Conservation (phyloP, 805 yeast species). For the Candida silvatica region DNA sequence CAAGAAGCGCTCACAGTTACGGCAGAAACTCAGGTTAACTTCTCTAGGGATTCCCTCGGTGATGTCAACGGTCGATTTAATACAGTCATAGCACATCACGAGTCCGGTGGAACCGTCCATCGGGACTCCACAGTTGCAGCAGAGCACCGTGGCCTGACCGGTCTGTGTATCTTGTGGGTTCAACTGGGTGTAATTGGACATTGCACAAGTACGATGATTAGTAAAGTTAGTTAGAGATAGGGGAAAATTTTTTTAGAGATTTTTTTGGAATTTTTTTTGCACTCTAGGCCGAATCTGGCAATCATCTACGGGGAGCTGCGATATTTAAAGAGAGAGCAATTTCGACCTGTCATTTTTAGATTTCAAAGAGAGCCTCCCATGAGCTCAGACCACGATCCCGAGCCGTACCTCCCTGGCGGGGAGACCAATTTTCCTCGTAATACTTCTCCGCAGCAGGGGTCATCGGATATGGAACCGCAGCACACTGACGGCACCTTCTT, state of each 20-base stretch:
- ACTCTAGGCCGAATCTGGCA: no score
- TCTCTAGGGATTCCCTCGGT: constrained; percentile 94
- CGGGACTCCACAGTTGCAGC: constrained; percentile 98
- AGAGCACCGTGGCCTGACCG: constrained; percentile 70
- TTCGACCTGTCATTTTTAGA: no score
- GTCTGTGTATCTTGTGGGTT: constrained; percentile 24
- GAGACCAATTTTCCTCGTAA: no score
- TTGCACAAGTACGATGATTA: constrained; percentile 7
- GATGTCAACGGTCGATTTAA: constrained; percentile 85
- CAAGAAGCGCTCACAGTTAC: constrained; percentile 93
- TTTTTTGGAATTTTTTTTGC: not conserved
- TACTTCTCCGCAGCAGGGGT: no score
- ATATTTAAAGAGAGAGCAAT: no score
- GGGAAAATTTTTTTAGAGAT: not conserved
- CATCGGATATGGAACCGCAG: not conserved
- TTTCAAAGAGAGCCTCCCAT: no score
- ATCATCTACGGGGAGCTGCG: no score
- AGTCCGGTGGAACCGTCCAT: constrained; percentile 92
- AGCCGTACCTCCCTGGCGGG: no score
- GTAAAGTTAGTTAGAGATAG: no score
- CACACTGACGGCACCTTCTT: not conserved
- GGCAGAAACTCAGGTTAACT: constrained; percentile 85
- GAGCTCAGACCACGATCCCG: no score
- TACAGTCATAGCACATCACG: constrained; percentile 97
- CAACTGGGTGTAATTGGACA: constrained; percentile 42